Conservation (phyloP, 2,329 filamentous ascomycete species). For the Paracoccidioides lutzii region DNA sequence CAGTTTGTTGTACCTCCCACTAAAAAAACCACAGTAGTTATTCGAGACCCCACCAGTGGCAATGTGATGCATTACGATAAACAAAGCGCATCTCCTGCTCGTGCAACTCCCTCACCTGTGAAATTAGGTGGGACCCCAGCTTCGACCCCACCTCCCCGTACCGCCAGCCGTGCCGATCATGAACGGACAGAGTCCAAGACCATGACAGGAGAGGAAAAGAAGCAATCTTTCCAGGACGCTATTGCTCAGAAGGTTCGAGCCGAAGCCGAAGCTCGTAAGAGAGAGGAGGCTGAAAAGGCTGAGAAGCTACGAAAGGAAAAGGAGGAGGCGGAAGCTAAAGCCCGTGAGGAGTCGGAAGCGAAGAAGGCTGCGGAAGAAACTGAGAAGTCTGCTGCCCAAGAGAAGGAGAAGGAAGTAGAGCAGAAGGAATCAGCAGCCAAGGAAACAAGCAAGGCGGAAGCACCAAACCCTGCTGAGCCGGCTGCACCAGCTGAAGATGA, state of each 20-base stretch:
- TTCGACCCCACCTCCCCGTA: conserved; percentile 68
- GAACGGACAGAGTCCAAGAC: conserved; percentile 55
- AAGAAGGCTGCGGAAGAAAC: conserved; percentile 17
- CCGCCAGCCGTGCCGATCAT: conserved; percentile 54
- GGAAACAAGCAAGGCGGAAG: conserved; percentile 29
- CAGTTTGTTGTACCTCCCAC: conserved; percentile 48
- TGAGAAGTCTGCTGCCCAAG: conserved; percentile 11
- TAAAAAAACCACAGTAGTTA: conserved; percentile 55
- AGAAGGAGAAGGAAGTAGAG: conserved; percentile 16
- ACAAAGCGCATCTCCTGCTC: conserved; percentile 49
- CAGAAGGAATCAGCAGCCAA: conserved; percentile 31
- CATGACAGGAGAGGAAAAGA: conserved; percentile 71
- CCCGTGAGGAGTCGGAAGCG: conserved; percentile 12
- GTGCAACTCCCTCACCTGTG: conserved; percentile 44
- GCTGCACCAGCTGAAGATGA: conserved; percentile 26
- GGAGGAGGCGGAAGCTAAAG: conserved; percentile 16
- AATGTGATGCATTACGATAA: conserved; percentile 58
- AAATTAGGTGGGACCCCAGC: conserved; percentile 46
- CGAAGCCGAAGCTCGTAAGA: conserved; percentile 18
- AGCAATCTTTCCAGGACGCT: conserved; percentile 55
- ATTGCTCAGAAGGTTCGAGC: conserved; percentile 35
- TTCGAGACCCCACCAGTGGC: conserved; percentile 74
- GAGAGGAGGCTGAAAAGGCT: conserved; percentile 15
- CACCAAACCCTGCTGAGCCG: conserved; percentile 19
- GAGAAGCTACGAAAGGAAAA: conserved; percentile 6